Conservation (phyloP, 2,329 filamentous ascomycete genomes). For the Diaporthe sp. region DNA sequence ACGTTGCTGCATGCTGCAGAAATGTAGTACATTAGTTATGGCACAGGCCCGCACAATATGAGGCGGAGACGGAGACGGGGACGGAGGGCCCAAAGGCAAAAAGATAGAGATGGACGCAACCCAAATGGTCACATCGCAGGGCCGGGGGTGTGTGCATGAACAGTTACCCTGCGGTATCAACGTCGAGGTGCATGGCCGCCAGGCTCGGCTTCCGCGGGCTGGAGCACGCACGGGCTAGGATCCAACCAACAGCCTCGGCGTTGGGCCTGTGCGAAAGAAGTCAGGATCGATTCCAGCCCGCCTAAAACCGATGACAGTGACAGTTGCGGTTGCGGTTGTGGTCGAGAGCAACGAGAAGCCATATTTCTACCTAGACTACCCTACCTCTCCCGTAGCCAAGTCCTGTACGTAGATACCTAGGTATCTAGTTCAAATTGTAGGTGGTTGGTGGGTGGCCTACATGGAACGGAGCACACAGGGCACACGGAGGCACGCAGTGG, state of each 20-base stretch:
- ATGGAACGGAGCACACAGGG: background rate
- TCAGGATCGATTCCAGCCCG: background rate
- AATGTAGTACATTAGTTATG: too few relatives aligned
- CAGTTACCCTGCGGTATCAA: background rate
- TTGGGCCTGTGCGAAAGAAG: background rate
- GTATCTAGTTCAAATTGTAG: too few relatives aligned
- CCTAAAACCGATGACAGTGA: background rate
- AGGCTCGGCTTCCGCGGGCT: conserved; percentile 10
- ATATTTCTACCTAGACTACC: background rate
- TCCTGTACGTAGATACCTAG: too few relatives aligned
- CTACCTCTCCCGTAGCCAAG: background rate
- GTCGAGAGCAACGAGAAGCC: background rate
- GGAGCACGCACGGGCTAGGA: background rate
- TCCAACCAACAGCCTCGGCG: background rate
- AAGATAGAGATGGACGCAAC: background rate
- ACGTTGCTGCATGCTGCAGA: background rate
- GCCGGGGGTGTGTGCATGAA: background rate
- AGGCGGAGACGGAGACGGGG: too few relatives aligned
- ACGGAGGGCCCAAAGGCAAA: too few relatives aligned
- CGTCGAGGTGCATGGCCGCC: background rate
- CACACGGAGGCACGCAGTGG: too few relatives aligned
- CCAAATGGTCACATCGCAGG: background rate
- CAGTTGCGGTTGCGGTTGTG: background rate
- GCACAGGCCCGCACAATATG: too few relatives aligned
- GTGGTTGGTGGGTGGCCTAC: too few relatives aligned